A percentile compares a stretch with the other conserved stretches of the same genome.
Evolutionary conservation across 441 rosid genomes (phyloP).

Genomic region (Eutrema salsugineum): DNA sequence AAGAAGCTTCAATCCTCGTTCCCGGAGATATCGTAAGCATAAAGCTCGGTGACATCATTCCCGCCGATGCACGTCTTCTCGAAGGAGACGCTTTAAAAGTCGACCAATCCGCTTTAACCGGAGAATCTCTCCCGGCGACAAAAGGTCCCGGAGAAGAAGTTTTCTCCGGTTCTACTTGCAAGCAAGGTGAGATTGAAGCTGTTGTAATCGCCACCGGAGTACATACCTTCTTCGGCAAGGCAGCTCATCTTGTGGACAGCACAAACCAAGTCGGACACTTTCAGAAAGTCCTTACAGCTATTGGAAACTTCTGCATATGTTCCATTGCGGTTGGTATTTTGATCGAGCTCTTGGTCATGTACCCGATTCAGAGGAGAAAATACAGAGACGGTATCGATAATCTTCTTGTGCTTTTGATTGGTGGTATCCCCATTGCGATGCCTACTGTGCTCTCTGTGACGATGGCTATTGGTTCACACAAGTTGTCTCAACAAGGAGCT

Average conservation of each 20-base stretch:
- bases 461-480: constrained; percentile 97
- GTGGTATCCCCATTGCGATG: constrained; percentile 98
- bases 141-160: constrained; percentile 59
- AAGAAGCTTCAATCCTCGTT: constrained; percentile 86
- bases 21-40: constrained; percentile 69
- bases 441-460: constrained; percentile 93
- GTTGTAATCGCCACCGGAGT: constrained; percentile 68
- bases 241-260: constrained; percentile 67
- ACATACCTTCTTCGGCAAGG: constrained; percentile 68
- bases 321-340: constrained; percentile 77
- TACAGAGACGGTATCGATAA: constrained; percentile 91
- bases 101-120: constrained; percentile 63
- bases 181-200: constrained; percentile 68
- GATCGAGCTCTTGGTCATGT: constrained; percentile 83
- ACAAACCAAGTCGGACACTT: constrained; percentile 72
- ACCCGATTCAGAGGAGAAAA: constrained; percentile 72
- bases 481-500: constrained; percentile 82
- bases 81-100: constrained; percentile 46
- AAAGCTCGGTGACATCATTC: constrained; percentile 46
- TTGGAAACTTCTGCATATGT: constrained; percentile 94
- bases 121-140: constrained; percentile 56
- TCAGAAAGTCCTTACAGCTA: constrained; percentile 80
- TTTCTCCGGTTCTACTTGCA: constrained; percentile 67
- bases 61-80: constrained; percentile 54
- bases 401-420: constrained; percentile 88